Evolutionary conservation across 1,284 basidiomycete genomes (phyloP).

Genomic region (Chalciporus sp.): DNA sequence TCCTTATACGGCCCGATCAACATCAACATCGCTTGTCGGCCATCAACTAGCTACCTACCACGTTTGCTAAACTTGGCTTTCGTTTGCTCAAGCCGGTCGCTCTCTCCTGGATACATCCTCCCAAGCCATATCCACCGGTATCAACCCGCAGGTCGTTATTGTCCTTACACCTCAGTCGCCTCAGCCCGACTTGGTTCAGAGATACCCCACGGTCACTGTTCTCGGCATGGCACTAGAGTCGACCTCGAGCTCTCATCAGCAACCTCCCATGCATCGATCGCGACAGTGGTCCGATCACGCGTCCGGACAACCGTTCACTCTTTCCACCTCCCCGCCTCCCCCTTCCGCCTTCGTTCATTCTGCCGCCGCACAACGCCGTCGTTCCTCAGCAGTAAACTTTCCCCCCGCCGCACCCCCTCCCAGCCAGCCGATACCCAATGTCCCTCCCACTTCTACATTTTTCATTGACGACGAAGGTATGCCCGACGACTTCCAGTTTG

Average conservation of each 20-base stretch:
- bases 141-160: neutral
- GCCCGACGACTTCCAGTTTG: constrained; percentile 22
- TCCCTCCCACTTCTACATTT: constrained; percentile 41
- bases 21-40: constrained; percentile 9
- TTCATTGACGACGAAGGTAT: constrained; percentile 26
- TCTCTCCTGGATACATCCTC: constrained; percentile 10
- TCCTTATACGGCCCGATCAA: constrained; percentile 5
- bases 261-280: constrained; percentile 40
- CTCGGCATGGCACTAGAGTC: constrained; percentile 55
- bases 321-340: constrained; percentile 39
- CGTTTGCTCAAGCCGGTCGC: constrained; percentile 6
- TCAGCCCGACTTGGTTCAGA: neutral
- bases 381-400: constrained; percentile 63
- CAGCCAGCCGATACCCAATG: constrained; percentile 68
- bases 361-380: constrained; percentile 51
- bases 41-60: neutral
- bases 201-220: neutral
- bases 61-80: constrained; percentile 20
- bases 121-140: neutral
- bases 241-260: constrained; percentile 50
- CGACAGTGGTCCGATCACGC: constrained; percentile 53
- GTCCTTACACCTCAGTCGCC: neutral
- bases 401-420: constrained; percentile 73
- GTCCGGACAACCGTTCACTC: constrained; percentile 25
- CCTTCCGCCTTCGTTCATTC: constrained; percentile 39